A percentile compares a stretch with the other conserved stretches of the same genome.
phyloP scores from a whole-genome alignment of 768 basidiomycete species.

The Suillus occidentalis region DNA sequence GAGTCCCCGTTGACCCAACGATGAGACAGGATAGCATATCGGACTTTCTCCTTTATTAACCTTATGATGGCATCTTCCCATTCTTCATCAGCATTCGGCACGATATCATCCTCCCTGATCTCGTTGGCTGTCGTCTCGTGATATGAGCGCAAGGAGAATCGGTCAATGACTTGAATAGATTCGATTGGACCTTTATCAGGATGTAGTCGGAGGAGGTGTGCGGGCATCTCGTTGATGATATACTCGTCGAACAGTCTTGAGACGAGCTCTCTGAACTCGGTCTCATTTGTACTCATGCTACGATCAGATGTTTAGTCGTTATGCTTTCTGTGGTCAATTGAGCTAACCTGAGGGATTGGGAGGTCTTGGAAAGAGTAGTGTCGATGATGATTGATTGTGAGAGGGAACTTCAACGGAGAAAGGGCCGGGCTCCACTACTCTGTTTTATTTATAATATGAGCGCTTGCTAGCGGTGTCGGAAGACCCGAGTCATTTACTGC shows the following conservation, averaged over 20 bases:
- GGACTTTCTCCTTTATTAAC: constrained; percentile 2
- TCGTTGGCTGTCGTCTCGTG: background rate
- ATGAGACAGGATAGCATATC: constrained; percentile 13
- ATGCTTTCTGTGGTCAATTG: background rate
- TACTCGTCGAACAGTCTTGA: constrained; percentile 6
- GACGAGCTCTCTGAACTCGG: background rate
- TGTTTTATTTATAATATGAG: background rate
- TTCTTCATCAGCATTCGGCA: background rate
- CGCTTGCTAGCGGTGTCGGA: background rate
- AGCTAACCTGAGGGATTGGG: background rate
- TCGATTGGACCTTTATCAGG: background rate
- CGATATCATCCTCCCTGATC: constrained; percentile 1
- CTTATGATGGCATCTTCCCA: constrained; percentile 1
- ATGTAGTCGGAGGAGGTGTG: constrained; percentile 8
- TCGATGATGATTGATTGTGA: background rate
- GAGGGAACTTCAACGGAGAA: background rate
- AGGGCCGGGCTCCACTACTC: background rate
- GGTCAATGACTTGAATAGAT: constrained; percentile 2
- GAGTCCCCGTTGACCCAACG: constrained; percentile 5
- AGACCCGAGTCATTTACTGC: background rate
- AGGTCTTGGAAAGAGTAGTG: background rate
- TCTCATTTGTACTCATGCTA: background rate
- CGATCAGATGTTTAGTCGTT: background rate
- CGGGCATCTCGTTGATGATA: constrained; percentile 11
- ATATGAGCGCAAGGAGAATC: background rate